Evolutionary conservation across 129 eudicot species (phyloP), one percentile per base, ranked within the genome.

Genomic region (Centella asiatica): DNA sequence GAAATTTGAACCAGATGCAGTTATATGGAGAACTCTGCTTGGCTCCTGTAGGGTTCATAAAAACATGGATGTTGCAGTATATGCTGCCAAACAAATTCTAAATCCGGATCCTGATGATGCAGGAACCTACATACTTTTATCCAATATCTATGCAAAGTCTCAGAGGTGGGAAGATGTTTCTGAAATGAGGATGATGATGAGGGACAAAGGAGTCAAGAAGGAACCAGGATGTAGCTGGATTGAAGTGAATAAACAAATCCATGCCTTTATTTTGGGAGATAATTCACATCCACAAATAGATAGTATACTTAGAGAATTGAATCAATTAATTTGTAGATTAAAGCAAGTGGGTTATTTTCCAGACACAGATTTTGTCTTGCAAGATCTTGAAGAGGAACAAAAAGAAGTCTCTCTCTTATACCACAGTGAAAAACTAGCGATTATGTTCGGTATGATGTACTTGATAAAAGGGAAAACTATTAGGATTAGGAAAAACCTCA

Each of bases 281-380:
- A 29, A 7, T 55, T 55, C 60, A 55, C 32, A 55, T 28, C 60
- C 60, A 29, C 37, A 55, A 5, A 10, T 55, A 55, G 39, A 31
- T 29, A 33, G 17, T 27, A 33, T 55, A 18, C 27, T 28, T 4
- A 26, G 11, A 54, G 36, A 54, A 54, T 27, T 54, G 20, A 28
- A 54, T 54, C 60, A 17, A 23, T n/a, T 54, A 27, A 28, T 54
- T n/a, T 37, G 5, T 5, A 54, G 22, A 54, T 54, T 54, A 54
- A 54, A 54, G 60, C 60, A 54, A 54, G 60, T 29, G 60, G 60
- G 60, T 54, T 54, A 54, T 54, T 36, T 54, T 54, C 60, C 60
- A 1, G 60, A 54, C 19, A 54, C 39, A 26, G 0, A 15, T 54
- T 54, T 28, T 29, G 60, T 54, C 14, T 17, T 54, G 32, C 60